phyloP scores from a whole-genome alignment of 169 alveolate species.

The Cryptosporidium parvum region DNA sequence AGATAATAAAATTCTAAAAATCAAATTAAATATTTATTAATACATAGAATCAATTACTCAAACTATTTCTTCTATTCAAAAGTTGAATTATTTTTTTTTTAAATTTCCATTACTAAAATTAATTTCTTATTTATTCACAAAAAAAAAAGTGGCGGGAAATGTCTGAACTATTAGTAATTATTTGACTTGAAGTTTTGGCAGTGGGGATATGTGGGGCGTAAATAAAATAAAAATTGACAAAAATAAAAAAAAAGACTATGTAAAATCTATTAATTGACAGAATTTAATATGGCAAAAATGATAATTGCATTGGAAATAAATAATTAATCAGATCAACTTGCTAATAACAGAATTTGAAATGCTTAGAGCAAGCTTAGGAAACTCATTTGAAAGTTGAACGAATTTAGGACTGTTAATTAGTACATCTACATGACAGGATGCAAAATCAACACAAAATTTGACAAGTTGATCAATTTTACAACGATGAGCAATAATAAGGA shows the following conservation, averaged over 20 bases:
- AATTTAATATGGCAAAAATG: neutral
- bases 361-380: conserved; percentile 45
- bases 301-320: neutral
- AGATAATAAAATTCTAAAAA: neutral
- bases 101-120: no score
- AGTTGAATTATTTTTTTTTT: no score
- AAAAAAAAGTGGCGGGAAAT: no score
- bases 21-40: neutral
- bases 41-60: neutral
- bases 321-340: neutral
- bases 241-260: no score
- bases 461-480: conserved; percentile 1
- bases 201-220: no score
- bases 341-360: conserved; percentile 39
- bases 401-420: conserved; percentile 28
- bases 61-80: no score
- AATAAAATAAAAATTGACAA: no score
- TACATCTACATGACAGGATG: conserved; percentile 34
- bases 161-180: no score
- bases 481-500: conserved; percentile 37
- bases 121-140: no score
- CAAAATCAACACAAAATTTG: conserved; percentile 48
- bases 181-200: no score
- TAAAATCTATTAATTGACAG: neutral
- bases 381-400: neutral